Evolutionary conservation across 176 grass and related monocot genomes (phyloP), one percentile per base, ranked within the genome.

Genomic region (Rhynchospora breviuscula): DNA sequence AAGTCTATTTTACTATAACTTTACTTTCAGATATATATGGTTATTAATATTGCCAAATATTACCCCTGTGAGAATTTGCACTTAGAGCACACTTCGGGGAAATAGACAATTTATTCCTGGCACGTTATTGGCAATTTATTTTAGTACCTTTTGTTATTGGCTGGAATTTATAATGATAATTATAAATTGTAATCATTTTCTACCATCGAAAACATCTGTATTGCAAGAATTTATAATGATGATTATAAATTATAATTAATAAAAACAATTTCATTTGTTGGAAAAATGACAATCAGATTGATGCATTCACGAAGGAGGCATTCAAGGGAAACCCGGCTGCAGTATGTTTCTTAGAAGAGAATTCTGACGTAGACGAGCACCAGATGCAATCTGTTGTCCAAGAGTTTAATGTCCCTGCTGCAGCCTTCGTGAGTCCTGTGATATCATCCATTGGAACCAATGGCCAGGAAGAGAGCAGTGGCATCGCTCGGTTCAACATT

Each of bases 281-380:
- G 21, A 61, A 61, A 2, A 61, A 61, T 22, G 21, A 9, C 10
- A 15, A 29, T 82, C 87, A 97, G 93, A 83, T 97, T 40, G 93
- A 97, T 19, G 91, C 89, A 12, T 97, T 97, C 66, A 74, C 94
- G 17, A 61, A 73, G 23, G 59, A 52, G 70, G 83, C 89, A 31
- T 93, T 93, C 84, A 97, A 85, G 91, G 91, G 94, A 11, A 91
- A 91, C 59, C 91, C 89, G 6, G 94, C 91, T 2, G 91, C 91
- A 19, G 91, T 91, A 19, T 93, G 94, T 79, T 46, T 93, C 22
- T 84, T 97, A 25, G 84, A 97, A 1, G 81, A 75, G 19, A 69
- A 68, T n/a, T 85, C 72, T 47, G 63, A 79, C 8, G 80, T 80
- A 3, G 86, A 91, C 53, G 86, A 85, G 44, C 33, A 79, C 8